Evolutionary conservation across 2,329 filamentous ascomycete genomes (phyloP).

Genomic region (Epichloe hybrida): DNA sequence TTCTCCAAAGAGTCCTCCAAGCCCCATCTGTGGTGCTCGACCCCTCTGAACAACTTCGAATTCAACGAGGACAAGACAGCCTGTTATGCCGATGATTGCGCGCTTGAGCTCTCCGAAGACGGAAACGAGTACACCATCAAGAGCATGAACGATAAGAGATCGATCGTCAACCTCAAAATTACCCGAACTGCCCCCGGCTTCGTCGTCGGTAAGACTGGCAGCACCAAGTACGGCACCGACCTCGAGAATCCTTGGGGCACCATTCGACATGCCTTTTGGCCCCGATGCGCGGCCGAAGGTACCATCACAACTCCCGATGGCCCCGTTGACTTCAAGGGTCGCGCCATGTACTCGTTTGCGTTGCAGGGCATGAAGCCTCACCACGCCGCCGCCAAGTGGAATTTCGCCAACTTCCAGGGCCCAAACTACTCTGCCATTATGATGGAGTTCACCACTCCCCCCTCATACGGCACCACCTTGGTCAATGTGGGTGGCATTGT

Average conservation of each 20-base stretch:
- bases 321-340: slow-evolving; percentile 68
- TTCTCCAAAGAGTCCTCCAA: slow-evolving; percentile 63
- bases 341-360: slow-evolving; percentile 68
- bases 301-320: slow-evolving; percentile 73
- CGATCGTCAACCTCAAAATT: slow-evolving; percentile 76
- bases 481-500: slow-evolving; percentile 75
- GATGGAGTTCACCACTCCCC: slow-evolving; percentile 91
- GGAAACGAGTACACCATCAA: slow-evolving; percentile 78
- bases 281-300: slow-evolving; percentile 68
- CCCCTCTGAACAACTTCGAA: slow-evolving; percentile 61
- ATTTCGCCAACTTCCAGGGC: slow-evolving; percentile 84
- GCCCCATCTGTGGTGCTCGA: slow-evolving; percentile 71
- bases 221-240: slow-evolving; percentile 76
- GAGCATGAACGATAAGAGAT: slow-evolving; percentile 67
- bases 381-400: slow-evolving; percentile 85
- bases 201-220: slow-evolving; percentile 72
- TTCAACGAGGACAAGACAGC: slow-evolving; percentile 74
- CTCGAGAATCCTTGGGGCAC: slow-evolving; percentile 74
- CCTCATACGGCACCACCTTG: slow-evolving; percentile 75
- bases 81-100: slow-evolving; percentile 78
- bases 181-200: slow-evolving; percentile 68
- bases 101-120: slow-evolving; percentile 74
- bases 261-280: slow-evolving; percentile 93
- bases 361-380: slow-evolving; percentile 99
- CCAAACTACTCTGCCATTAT: slow-evolving; percentile 75